These are phyloP conservation scores for Stagonosporopsis vannaccii DNA, from an alignment of 2,329 filamentous ascomycete species.

Conservation along the genomic window DNA sequence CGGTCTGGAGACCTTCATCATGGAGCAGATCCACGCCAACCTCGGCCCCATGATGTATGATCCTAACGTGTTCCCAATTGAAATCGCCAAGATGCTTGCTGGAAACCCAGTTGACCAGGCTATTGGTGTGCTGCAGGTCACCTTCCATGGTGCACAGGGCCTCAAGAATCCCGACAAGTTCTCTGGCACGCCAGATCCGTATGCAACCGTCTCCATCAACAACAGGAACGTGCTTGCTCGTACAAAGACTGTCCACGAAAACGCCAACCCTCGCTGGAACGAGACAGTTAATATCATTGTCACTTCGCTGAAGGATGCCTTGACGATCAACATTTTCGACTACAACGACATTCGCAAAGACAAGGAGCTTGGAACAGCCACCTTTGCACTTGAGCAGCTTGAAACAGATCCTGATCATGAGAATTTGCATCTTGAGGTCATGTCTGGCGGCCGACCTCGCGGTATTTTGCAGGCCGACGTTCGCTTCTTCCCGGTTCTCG, in stretches of 20 bases:
- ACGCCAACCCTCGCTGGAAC: slow-evolving; percentile 88
- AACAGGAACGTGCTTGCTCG: slow-evolving; percentile 80
- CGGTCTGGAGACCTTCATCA: slow-evolving; percentile 89
- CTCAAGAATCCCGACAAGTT: slow-evolving; percentile 97
- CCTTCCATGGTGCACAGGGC: slow-evolving; percentile 87
- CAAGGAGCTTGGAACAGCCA: slow-evolving; percentile 88
- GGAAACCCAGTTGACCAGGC: slow-evolving; percentile 94
- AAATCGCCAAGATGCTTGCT: slow-evolving; percentile 97
- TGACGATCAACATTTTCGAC: slow-evolving; percentile 87
- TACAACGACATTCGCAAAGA: slow-evolving; percentile 97
- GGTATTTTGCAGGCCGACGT: slow-evolving; percentile 83
- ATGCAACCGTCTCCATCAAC: slow-evolving; percentile 84
- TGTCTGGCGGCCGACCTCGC: slow-evolving; percentile 82
- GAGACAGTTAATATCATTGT: slow-evolving; percentile 96
- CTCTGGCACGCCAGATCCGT: slow-evolving; percentile 89
- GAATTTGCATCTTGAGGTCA: slow-evolving; percentile 83
- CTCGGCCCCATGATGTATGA: slow-evolving; percentile 97
- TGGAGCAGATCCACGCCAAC: slow-evolving; percentile 94
- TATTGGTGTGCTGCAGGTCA: slow-evolving; percentile 90
- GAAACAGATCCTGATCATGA: slow-evolving; percentile 80
- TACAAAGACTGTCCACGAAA: slow-evolving; percentile 88
- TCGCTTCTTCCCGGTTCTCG: slow-evolving; percentile 93
- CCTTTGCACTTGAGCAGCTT: slow-evolving; percentile 83
- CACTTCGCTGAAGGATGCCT: slow-evolving; percentile 84
- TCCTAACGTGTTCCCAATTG: slow-evolving; percentile 97